Conservation (phyloP, 495 filamentous ascomycete genomes). For the Barbatosphaeria neglecta region DNA sequence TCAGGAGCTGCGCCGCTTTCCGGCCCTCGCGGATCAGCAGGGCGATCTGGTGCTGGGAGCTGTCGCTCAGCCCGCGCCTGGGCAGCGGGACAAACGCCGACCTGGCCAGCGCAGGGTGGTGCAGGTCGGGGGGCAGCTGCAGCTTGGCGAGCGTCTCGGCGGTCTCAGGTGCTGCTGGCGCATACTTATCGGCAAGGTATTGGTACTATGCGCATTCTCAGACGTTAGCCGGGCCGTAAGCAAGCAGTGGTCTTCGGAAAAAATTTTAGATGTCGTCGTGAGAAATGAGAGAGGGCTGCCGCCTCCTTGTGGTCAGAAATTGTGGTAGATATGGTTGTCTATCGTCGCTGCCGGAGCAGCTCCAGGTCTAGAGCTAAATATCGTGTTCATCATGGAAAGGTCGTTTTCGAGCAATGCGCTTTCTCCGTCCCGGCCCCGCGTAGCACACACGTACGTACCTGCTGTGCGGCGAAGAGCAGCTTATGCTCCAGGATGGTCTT, state of each 20-base stretch:
- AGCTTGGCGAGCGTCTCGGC: conserved; percentile 42
- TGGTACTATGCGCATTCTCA: conserved; percentile 38
- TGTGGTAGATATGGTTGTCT: conserved; percentile 32
- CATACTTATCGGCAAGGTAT: conserved; percentile 46
- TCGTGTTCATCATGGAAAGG: conserved; percentile 42
- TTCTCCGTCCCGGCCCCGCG: background rate
- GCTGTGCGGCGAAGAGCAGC: conserved; percentile 44
- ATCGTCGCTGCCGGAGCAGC: conserved; percentile 40
- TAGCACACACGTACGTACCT: conserved; percentile 27
- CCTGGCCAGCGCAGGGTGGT: conserved; percentile 27
- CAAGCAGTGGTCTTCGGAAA: too few relatives aligned
- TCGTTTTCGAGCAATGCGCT: too few relatives aligned
- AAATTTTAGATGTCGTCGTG: too few relatives aligned
- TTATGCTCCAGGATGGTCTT: conserved; percentile 47
- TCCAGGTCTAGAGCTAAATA: conserved; percentile 66
- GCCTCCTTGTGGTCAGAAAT: too few relatives aligned
- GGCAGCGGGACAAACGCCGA: conserved; percentile 40
- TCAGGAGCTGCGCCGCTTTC: conserved; percentile 33
- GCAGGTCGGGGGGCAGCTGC: conserved; percentile 41
- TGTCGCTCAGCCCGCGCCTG: conserved; percentile 21
- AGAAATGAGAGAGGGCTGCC: too few relatives aligned
- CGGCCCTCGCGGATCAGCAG: conserved; percentile 43
- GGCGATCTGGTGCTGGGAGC: conserved; percentile 41
- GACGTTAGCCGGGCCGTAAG: too few relatives aligned
- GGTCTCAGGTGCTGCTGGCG: conserved; percentile 38